Conservation (phyloP, 768 basidiomycete species). For the Boletus edulis region DNA sequence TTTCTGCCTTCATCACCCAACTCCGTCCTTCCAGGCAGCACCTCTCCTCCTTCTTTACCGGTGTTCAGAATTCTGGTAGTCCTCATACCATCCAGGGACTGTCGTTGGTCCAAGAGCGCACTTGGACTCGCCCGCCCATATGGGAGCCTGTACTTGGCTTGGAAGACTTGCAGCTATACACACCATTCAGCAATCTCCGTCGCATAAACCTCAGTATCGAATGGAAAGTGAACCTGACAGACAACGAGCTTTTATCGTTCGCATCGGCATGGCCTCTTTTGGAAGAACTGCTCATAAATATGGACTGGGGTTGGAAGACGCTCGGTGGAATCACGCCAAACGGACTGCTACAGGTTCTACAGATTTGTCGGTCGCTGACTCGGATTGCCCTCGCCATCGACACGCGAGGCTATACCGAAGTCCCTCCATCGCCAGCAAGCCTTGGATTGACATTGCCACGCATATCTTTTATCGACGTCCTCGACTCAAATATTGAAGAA, state of each 20-base stretch:
- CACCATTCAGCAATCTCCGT: background rate
- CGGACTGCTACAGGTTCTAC: no score
- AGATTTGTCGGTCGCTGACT: no score
- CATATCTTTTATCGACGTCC: no score
- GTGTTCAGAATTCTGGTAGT: background rate
- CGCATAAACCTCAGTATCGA: background rate
- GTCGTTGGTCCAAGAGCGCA: background rate
- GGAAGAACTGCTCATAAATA: background rate
- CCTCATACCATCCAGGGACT: background rate
- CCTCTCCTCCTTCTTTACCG: background rate
- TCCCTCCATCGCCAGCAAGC: no score
- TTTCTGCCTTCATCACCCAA: background rate
- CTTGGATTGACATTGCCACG: no score
- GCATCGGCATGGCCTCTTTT: background rate
- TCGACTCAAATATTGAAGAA: no score
- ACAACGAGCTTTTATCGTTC: background rate
- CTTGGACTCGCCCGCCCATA: background rate
- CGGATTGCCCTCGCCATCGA: no score
- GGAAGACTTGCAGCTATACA: background rate
- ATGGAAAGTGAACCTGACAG: background rate
- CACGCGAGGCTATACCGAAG: no score
- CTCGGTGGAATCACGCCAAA: background rate
- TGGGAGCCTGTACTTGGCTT: background rate
- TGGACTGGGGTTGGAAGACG: background rate
- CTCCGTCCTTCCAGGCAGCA: background rate